These are phyloP conservation scores for Coprinopsis sp. DNA, from an alignment of 768 basidiomycete species.

Conservation along the genomic window DNA sequence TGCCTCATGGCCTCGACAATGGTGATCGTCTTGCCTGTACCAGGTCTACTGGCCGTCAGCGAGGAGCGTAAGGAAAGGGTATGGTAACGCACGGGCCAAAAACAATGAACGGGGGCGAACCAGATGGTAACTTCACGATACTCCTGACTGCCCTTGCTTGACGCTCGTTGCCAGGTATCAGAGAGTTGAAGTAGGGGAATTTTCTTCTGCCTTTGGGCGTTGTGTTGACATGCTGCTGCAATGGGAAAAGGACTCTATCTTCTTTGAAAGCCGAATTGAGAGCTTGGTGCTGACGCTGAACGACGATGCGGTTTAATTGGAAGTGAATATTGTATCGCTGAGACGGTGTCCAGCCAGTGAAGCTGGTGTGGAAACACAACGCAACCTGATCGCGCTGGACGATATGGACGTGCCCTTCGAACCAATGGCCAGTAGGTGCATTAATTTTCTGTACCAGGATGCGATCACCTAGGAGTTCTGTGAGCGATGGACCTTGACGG, in stretches of 20 bases:
- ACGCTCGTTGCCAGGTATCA: constrained; percentile 40
- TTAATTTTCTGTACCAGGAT: constrained; percentile 45
- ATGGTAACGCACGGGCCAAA: constrained; percentile 55
- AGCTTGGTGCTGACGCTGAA: constrained; percentile 58
- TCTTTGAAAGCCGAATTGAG: constrained; percentile 40
- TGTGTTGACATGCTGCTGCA: constrained; percentile 20
- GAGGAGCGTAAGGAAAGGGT: not conserved
- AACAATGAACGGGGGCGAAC: constrained; percentile 51
- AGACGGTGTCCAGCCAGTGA: constrained; percentile 30
- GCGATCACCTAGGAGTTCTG: constrained; percentile 38
- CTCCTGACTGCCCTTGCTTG: constrained; percentile 51
- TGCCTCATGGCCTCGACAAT: constrained; percentile 57
- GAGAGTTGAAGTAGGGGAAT: constrained; percentile 31
- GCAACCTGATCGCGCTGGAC: constrained; percentile 47
- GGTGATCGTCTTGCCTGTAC: constrained; percentile 66
- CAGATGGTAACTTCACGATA: constrained; percentile 38
- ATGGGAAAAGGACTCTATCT: constrained; percentile 49
- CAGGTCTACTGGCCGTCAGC: constrained; percentile 36
- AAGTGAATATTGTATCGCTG: constrained; percentile 49
- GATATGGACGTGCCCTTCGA: constrained; percentile 53
- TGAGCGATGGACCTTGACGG: not conserved
- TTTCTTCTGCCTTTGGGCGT: constrained; percentile 10
- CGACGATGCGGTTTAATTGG: constrained; percentile 50
- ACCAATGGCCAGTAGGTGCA: constrained; percentile 45
- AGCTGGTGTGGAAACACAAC: constrained; percentile 43